Conservation (phyloP, 331 rosid genomes). For the Pyrus hybrid region DNA sequence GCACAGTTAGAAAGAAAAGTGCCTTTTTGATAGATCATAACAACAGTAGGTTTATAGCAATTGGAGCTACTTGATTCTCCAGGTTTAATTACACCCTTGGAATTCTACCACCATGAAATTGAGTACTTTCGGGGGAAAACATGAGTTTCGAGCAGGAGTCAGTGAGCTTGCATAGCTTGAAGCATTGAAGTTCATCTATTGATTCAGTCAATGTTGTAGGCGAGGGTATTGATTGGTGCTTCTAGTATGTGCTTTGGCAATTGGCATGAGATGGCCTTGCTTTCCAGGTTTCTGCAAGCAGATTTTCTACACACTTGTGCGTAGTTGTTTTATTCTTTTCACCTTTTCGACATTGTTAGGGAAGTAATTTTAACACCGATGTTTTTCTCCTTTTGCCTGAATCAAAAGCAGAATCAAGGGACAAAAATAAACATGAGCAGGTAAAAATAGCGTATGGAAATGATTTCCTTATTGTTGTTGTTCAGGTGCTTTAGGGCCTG, state of each 20-base stretch:
- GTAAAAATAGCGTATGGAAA: too few species aligned
- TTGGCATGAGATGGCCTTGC: conserved; percentile 7
- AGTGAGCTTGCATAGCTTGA: background rate
- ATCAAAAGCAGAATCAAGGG: too few species aligned
- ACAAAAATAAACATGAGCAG: too few species aligned
- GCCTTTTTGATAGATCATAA: conserved; percentile 33
- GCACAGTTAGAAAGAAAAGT: conserved; percentile 39
- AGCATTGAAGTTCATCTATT: background rate
- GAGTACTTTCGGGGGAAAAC: background rate
- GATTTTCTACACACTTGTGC: background rate
- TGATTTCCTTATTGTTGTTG: background rate
- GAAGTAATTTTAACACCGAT: background rate
- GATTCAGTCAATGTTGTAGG: conserved; percentile 2
- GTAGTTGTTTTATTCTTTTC: conserved; percentile 17
- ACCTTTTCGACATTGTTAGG: conserved; percentile 11
- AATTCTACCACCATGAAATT: background rate
- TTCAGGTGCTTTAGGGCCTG: background rate
- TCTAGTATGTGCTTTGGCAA: conserved; percentile 8
- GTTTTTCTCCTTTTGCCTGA: too few species aligned
- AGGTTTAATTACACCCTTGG: background rate
- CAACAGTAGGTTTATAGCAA: background rate
- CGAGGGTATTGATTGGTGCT: conserved; percentile 1
- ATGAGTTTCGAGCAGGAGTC: conserved; percentile 14
- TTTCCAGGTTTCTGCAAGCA: conserved; percentile 3
- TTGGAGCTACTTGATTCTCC: background rate